Conservation (phyloP, 1,139 yeast species). For the Williopsis jadinii region DNA sequence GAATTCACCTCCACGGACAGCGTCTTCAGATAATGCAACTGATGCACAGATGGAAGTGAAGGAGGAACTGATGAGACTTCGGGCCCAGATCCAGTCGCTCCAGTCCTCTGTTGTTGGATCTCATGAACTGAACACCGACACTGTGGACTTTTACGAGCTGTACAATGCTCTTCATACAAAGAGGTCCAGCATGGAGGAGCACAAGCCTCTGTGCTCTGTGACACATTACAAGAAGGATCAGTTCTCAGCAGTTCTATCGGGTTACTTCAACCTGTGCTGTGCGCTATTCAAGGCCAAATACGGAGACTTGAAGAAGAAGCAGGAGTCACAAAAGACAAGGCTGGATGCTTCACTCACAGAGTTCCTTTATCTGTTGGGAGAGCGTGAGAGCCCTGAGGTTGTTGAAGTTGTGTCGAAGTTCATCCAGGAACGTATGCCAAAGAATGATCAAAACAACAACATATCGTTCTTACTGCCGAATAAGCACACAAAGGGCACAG, state of each 20-base stretch:
- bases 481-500: neutral
- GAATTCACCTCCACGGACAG: no score
- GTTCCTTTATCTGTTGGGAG: constrained; percentile 13
- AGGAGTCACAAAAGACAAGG: constrained; percentile 11
- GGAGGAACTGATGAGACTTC: constrained; percentile 5
- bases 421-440: constrained; percentile 12
- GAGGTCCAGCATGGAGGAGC: constrained; percentile 21
- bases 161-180: constrained; percentile 18
- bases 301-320: constrained; percentile 6
- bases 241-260: constrained; percentile 15
- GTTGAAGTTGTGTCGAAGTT: constrained; percentile 13
- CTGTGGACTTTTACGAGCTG: constrained; percentile 18
- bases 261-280: constrained; percentile 16
- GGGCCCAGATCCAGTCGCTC: constrained; percentile 2
- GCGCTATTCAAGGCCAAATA: constrained; percentile 9
- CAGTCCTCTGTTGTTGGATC: constrained; percentile 1
- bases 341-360: constrained; percentile 18
- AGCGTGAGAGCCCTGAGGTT: constrained; percentile 16
- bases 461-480: neutral
- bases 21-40: no score
- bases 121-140: constrained; percentile 7
- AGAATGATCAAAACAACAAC: constrained; percentile 5
- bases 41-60: neutral
- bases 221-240: constrained; percentile 17
- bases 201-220: constrained; percentile 16